phyloP scores from a whole-genome alignment of 2,329 filamentous ascomycete genomes.

The Arthroderma sp. region DNA sequence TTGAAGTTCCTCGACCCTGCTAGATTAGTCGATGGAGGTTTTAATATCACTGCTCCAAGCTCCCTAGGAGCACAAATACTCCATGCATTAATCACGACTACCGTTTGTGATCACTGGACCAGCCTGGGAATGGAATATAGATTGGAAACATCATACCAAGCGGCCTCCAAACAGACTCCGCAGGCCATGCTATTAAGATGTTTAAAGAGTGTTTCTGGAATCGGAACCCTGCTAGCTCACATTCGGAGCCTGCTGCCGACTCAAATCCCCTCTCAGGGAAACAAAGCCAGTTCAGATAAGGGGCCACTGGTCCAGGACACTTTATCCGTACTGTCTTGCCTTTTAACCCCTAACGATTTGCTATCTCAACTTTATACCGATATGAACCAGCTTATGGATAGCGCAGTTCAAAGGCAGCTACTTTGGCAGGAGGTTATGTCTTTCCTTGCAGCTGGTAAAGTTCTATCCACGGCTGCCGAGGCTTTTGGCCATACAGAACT shows the following conservation, averaged over 20 bases:
- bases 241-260: slow-evolving; percentile 47
- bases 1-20: slow-evolving; percentile 28
- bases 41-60: slow-evolving; percentile 51
- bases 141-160: slow-evolving; percentile 11
- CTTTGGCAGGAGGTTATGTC: slow-evolving; percentile 54
- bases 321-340: slow-evolving; percentile 26
- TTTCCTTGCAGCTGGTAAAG: slow-evolving; percentile 47
- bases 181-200: slow-evolving; percentile 46
- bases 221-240: slow-evolving; percentile 65
- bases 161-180: slow-evolving; percentile 16
- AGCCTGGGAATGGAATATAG: slow-evolving; percentile 40
- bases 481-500: slow-evolving; percentile 32
- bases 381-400: slow-evolving; percentile 31
- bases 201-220: slow-evolving; percentile 60
- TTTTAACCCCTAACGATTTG: slow-evolving; percentile 36
- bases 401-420: slow-evolving; percentile 37
- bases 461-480: slow-evolving; percentile 48
- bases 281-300: slow-evolving; percentile 25
- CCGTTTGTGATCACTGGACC: slow-evolving; percentile 72
- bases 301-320: slow-evolving; percentile 26
- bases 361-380: slow-evolving; percentile 36
- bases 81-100: slow-evolving; percentile 59
- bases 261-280: slow-evolving; percentile 17
- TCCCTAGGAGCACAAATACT: slow-evolving; percentile 63
- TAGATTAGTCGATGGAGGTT: slow-evolving; percentile 22